These are phyloP conservation scores for Rhodotorula diobovata DNA, from an alignment of 768 basidiomycete species.

Conservation along the genomic window DNA sequence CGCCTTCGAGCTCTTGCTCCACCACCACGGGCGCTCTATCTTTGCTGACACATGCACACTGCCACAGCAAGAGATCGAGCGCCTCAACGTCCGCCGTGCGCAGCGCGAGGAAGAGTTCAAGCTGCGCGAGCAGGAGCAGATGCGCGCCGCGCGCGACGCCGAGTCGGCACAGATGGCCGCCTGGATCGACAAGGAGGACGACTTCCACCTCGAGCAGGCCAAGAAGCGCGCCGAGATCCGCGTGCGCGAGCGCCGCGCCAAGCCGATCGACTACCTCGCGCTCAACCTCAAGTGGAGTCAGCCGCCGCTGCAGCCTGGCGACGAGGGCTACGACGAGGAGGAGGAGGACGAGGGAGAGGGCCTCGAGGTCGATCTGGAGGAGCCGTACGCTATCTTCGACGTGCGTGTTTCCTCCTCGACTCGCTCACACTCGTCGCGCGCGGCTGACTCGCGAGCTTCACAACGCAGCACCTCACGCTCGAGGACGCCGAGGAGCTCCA, in stretches of 20 bases:
- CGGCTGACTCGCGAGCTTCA: background rate
- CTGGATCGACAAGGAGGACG: constrained; percentile 94
- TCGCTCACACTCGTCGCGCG: background rate
- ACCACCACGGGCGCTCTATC: background rate
- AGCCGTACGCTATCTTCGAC: constrained; percentile 95
- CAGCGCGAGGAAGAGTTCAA: constrained; percentile 85
- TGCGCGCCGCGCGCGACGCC: constrained; percentile 77
- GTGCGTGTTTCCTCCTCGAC: constrained; percentile 53
- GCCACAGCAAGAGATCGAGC: constrained; percentile 73
- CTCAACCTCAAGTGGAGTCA: constrained; percentile 91
- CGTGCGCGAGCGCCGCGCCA: constrained; percentile 91
- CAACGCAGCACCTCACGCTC: constrained; percentile 72
- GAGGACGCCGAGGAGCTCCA: constrained; percentile 89
- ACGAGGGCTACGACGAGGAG: constrained; percentile 57
- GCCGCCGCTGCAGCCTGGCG: constrained; percentile 45
- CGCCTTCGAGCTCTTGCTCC: background rate
- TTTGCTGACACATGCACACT: too few relatives aligned
- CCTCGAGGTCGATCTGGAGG: constrained; percentile 94
- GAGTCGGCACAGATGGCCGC: constrained; percentile 98
- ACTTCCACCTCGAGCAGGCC: constrained; percentile 94
- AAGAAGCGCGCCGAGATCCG: constrained; percentile 83
- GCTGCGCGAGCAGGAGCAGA: constrained; percentile 86
- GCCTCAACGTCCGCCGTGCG: constrained; percentile 80
- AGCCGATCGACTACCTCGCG: constrained; percentile 96
- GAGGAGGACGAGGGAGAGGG: constrained; percentile 74